Evolutionary conservation across 805 yeast species (phyloP).

Genomic region (Starmerella ratchasimensis): DNA sequence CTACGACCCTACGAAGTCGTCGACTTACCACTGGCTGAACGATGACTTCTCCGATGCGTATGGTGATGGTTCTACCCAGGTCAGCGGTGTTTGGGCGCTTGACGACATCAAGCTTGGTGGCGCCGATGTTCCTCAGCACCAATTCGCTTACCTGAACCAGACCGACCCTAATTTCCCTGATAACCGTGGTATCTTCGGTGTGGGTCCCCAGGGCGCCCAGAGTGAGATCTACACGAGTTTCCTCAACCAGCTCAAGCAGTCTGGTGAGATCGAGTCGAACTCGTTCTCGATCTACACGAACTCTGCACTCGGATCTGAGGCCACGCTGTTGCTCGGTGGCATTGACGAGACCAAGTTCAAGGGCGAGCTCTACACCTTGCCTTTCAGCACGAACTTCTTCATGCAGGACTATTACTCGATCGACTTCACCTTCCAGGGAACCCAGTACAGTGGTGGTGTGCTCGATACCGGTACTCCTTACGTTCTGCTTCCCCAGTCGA

Average conservation of each 20-base stretch:
- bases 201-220: conserved; percentile 24
- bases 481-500: conserved; percentile 31
- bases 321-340: conserved; percentile 32
- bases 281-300: conserved; percentile 34
- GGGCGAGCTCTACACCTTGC: conserved; percentile 27
- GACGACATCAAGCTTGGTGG: conserved; percentile 46
- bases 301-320: conserved; percentile 15
- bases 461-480: conserved; percentile 44
- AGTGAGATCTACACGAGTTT: conserved; percentile 20
- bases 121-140: conserved; percentile 36
- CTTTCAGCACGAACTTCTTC: conserved; percentile 10
- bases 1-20: conserved; percentile 19
- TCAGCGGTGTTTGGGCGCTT: conserved; percentile 42
- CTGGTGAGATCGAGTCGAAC: conserved; percentile 29
- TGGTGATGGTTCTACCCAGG: conserved; percentile 20
- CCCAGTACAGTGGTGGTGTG: conserved; percentile 8
- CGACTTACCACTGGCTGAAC: conserved; percentile 14
- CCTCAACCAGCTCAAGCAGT: conserved; percentile 22
- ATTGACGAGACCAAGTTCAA: conserved; percentile 30
- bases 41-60: conserved; percentile 4
- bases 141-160: conserved; percentile 58
- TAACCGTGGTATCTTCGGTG: conserved; percentile 22
- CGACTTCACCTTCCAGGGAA: conserved; percentile 6
- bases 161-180: conserved; percentile 47
- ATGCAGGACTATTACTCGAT: conserved; percentile 3